These are phyloP conservation scores for Elaeis guineensis DNA, from an alignment of 176 grass and related monocot species.

Conservation along the genomic window DNA sequence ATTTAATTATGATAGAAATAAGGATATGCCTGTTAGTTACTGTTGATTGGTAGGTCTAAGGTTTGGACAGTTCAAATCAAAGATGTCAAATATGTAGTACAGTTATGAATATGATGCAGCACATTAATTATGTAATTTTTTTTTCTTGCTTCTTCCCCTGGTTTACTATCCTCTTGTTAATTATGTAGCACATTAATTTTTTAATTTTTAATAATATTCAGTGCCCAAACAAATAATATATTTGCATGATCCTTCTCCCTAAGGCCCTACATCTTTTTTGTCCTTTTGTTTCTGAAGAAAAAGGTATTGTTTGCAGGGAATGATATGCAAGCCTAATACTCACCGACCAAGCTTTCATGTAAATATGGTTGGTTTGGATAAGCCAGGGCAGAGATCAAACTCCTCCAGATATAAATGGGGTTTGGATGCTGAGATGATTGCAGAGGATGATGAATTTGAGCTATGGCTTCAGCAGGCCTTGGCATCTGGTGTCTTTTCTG, in stretches of 20 bases:
- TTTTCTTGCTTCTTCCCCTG: too few species aligned
- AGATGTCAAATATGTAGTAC: too few species aligned
- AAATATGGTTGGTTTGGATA: slow-evolving; percentile 86
- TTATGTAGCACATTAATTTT: background rate
- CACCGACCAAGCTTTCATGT: slow-evolving; percentile 94
- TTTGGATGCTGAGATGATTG: slow-evolving; percentile 82
- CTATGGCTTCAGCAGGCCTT: slow-evolving; percentile 90
- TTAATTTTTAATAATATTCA: background rate
- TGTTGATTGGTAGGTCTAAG: too few species aligned
- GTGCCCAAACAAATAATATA: too few species aligned
- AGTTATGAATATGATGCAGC: too few species aligned
- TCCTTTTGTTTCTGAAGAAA: background rate
- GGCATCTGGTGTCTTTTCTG: slow-evolving; percentile 72
- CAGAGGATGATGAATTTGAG: slow-evolving; percentile 79
- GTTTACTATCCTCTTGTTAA: too few species aligned
- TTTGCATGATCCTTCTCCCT: background rate
- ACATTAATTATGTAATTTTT: too few species aligned
- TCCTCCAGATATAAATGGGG: slow-evolving; percentile 79
- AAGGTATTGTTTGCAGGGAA: slow-evolving; percentile 42
- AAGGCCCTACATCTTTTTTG: background rate
- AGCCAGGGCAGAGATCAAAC: slow-evolving; percentile 46
- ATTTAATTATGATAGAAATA: too few species aligned
- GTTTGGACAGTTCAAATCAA: too few species aligned
- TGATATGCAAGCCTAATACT: slow-evolving; percentile 95
- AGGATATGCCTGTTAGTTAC: too few species aligned